Evolutionary conservation across 345 rosid genomes (phyloP), one percentile per base, ranked within the genome.

Genomic region (Eutrema heterophyllum): DNA sequence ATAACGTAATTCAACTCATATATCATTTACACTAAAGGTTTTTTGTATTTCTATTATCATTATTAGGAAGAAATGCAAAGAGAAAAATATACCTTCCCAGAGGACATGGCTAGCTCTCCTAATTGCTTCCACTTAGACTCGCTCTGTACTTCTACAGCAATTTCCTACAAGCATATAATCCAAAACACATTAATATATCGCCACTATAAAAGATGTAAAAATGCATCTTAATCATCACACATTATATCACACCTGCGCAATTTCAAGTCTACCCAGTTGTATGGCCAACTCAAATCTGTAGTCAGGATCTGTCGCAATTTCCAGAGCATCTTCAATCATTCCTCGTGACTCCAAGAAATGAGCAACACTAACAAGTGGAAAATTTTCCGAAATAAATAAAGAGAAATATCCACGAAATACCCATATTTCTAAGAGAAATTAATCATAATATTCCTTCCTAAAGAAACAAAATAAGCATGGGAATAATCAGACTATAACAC

Each of bases 51-150:
- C 60, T 46, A 45, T 29, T 51, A 30, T 13, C 40, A 36, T 8
- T 13, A 29, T 5, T 29, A 43, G 50, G 14, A 68, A 2, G 51
- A 71, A 70, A 60, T 21, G 52, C 5, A 6, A 33, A 70, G 52
- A 53, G 27, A 76, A 49, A 46, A 49, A 49, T 13, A 35, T 51
- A 96, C 99, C 95, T 90, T 90, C 71, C 99, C 99, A 43, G 86
- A 81, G 12, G 93, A 96, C 98, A 96, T 90, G 21, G 99, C 98
- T 70, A 96, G 83, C 78, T 89, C 96, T 76, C 99, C 99, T 78
- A 96, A 79, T 80, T 89, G 99, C 83, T 96, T 92, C 99, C 99
- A 96, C 71, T 96, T 96, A 44, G 96, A 87, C 81, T 96, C 98
- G 0, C 96, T 89, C 72, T 83, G 91, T 52, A 80, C 98, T 78